phyloP scores from a whole-genome alignment of 345 rosid species.

The Angophora floribunda region DNA sequence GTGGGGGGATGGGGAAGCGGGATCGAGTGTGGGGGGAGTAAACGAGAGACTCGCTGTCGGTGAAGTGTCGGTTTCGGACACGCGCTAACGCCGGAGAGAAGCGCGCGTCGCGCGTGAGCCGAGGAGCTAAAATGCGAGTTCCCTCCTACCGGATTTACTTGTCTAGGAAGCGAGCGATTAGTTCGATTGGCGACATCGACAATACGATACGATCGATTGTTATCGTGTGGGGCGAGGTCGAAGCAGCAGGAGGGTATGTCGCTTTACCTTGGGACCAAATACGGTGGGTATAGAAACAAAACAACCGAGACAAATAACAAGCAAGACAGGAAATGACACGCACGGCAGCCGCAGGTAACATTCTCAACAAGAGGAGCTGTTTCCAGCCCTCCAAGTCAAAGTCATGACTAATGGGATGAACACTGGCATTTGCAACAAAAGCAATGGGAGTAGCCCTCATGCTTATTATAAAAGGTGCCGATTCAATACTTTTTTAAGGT shows the following conservation, averaged over 20 bases:
- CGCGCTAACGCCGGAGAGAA: neutral
- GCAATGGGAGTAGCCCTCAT: neutral
- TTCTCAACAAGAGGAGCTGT: neutral
- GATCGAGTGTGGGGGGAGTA: neutral
- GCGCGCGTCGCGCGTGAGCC: neutral
- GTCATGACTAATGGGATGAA: neutral
- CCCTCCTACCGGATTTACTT: neutral
- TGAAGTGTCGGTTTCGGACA: neutral
- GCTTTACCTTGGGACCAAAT: neutral
- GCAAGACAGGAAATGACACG: neutral
- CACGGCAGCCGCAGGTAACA: neutral
- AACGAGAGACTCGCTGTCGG: neutral
- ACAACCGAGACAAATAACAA: neutral
- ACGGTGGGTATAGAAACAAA: neutral
- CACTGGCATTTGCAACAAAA: neutral
- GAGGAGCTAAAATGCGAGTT: neutral
- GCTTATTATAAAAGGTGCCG: neutral
- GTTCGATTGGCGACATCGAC: neutral
- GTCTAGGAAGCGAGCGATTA: neutral
- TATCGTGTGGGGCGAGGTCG: no score
- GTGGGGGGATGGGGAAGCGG: neutral
- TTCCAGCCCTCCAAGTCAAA: neutral
- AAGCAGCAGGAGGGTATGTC: no score
- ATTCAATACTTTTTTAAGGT: neutral
- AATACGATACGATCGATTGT: neutral